phyloP scores from a whole-genome alignment of 495 filamentous ascomycete species.

The Tuber magnatum region DNA sequence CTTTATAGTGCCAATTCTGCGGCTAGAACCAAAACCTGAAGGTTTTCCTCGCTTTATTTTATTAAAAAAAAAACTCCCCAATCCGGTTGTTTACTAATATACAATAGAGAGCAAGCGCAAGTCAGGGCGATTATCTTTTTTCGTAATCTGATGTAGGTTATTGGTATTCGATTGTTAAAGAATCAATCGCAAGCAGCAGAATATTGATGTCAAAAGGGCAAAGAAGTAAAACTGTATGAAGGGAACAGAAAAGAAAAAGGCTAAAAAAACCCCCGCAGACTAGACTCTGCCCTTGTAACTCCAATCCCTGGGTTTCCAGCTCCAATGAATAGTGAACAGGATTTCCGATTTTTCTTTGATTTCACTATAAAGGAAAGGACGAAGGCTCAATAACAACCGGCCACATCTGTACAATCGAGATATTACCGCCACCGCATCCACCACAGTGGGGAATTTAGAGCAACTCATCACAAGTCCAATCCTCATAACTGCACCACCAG shows the following conservation, averaged over 20 bases:
- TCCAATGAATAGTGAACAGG: background rate
- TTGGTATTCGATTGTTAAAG: background rate
- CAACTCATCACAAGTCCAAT: conserved; percentile 97
- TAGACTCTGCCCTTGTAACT: background rate
- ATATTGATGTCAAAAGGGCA: background rate
- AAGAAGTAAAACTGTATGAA: background rate
- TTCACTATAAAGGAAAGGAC: background rate
- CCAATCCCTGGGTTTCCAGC: background rate
- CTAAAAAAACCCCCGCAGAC: background rate
- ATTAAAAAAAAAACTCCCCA: background rate
- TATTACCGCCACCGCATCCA: background rate
- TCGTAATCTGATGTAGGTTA: background rate
- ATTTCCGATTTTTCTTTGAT: background rate
- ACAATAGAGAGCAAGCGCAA: background rate
- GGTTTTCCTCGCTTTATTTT: too few relatives aligned
- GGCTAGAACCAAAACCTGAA: background rate
- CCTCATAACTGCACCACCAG: conserved; percentile 70
- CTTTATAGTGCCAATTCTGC: background rate
- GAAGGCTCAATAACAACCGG: background rate
- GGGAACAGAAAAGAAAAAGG: background rate
- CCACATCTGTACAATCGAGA: background rate
- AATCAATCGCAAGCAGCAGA: background rate
- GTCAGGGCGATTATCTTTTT: background rate
- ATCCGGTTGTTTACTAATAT: background rate
- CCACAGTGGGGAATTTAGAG: conserved; percentile 25